Conservation (phyloP, 768 basidiomycete genomes). For the Mycena sanguinolenta region DNA sequence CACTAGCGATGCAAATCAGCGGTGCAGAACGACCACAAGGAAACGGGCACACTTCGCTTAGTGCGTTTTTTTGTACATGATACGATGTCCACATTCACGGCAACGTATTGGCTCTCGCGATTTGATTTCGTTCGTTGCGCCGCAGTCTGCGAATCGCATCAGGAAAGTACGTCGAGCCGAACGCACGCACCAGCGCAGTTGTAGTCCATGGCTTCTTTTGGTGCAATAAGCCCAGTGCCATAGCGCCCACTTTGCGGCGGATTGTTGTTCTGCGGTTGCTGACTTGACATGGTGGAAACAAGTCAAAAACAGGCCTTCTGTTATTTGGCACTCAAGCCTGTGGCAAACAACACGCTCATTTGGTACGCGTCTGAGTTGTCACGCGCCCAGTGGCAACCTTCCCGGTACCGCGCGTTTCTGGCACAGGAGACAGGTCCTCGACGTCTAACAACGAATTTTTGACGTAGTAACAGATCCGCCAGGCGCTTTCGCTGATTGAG, state of each 20-base stretch:
- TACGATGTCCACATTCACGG: slow-evolving; percentile 96
- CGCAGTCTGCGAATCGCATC: slow-evolving; percentile 75
- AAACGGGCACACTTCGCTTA: slow-evolving; percentile 79
- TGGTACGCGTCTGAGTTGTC: too few relatives aligned
- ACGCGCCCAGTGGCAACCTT: too few relatives aligned
- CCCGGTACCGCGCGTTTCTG: slow-evolving; percentile 7
- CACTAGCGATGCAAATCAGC: slow-evolving; percentile 20
- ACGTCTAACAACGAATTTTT: slow-evolving; percentile 4
- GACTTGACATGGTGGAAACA: slow-evolving; percentile 12
- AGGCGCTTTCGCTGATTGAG: slow-evolving; percentile 23
- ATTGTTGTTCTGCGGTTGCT: slow-evolving; percentile 17
- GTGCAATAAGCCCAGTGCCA: slow-evolving; percentile 46
- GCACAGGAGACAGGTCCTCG: slow-evolving; percentile 21
- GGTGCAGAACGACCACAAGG: slow-evolving; percentile 5
- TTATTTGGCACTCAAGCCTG: background rate
- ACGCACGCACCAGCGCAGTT: slow-evolving; percentile 79
- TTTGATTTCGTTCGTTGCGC: slow-evolving; percentile 92
- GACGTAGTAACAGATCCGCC: slow-evolving; percentile 24
- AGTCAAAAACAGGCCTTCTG: too few relatives aligned
- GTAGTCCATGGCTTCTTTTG: slow-evolving; percentile 84
- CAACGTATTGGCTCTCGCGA: slow-evolving; percentile 95
- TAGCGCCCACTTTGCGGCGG: slow-evolving; percentile 24
- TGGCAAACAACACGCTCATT: background rate
- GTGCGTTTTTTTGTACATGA: slow-evolving; percentile 99
- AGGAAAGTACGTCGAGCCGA: slow-evolving; percentile 22